Base-by-base conservation (phyloP, 495 filamentous ascomycete species). In the Podospora pseudocomata region DNA sequence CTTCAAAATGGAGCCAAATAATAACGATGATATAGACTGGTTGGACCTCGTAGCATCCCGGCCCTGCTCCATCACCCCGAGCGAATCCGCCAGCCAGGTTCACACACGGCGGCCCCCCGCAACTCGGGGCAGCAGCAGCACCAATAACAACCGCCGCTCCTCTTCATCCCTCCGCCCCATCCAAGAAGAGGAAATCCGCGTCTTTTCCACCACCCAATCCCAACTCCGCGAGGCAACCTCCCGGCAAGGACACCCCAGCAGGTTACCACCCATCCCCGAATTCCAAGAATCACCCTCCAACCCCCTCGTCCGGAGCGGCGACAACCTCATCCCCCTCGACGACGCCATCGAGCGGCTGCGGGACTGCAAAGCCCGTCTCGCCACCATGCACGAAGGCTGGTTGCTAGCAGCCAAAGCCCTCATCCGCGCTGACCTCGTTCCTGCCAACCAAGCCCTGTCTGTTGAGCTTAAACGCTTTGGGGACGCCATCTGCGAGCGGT, bases 321-420 rank as follows among this genome's bases (percentile, higher is more conserved):
- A 55, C 49, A 32, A 64, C 19, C 32, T 58, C 4, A 65, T 34
- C 11, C 28, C 67, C 6, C 58, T 62, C 39, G 15, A 44, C 16
- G 63, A 62, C 4, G 59, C 68, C 58, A 63, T 53, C 44, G 62
- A 66, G 13, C 63, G 59, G 27, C 1, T 64, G 27, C 1, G 20
- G 2, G 9, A 1, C 4, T 34, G 58, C 27, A 56, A 58, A 63
- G n/a, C 58, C 15, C 64, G 64, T 7, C 64, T 70, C 1, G 64
- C 64, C 27, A 66, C 49, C 28, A 32, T 32, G 15, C 59, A 70
- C 60, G 68, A 68, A n/a, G 67, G 20, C 20, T 68, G 53, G 60
- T 3, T 18, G 34, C 49, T 68, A 1, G 49, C n/a, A 2, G 60
- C 30, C 23, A 49, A 26, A 5, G 23, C 67, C 4, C 63, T 65